phyloP scores from a whole-genome alignment of 2,329 filamentous ascomycete genomes.

The Nannizziopsis arthrosporioides region DNA sequence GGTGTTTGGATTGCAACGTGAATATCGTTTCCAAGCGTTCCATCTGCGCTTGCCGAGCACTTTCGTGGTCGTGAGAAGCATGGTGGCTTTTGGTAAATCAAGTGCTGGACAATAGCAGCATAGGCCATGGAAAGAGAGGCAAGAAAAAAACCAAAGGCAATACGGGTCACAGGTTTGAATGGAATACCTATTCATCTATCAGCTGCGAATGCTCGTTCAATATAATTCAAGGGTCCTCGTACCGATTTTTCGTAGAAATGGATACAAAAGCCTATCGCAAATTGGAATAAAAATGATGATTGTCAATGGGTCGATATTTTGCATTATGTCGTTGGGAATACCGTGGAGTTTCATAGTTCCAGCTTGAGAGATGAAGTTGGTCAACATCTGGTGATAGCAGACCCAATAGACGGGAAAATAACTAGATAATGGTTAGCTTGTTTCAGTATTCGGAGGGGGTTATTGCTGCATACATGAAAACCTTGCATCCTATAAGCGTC shows the following conservation, averaged over 20 bases:
- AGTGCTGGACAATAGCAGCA: constrained; percentile 45
- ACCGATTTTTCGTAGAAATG: constrained; percentile 47
- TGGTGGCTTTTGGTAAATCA: constrained; percentile 43
- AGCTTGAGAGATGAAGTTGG: constrained; percentile 55
- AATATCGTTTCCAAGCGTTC: constrained; percentile 29
- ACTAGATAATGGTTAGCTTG: constrained; percentile 5
- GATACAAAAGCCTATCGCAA: constrained; percentile 57
- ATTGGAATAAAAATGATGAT: constrained; percentile 66
- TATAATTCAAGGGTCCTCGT: not conserved
- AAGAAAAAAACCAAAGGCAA: constrained; percentile 57
- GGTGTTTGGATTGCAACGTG: constrained; percentile 37
- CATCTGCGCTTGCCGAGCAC: constrained; percentile 24
- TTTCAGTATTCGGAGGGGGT: not conserved
- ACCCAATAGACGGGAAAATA: constrained; percentile 56
- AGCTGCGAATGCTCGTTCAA: not conserved
- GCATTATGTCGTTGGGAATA: constrained; percentile 64
- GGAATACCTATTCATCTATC: constrained; percentile 37
- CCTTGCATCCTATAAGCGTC: constrained; percentile 53
- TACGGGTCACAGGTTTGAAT: constrained; percentile 66
- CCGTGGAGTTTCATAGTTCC: constrained; percentile 52
- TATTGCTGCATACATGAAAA: constrained; percentile 46
- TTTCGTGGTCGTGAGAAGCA: constrained; percentile 38
- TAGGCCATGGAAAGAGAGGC: constrained; percentile 52
- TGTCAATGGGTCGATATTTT: constrained; percentile 63
- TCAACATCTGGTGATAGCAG: constrained; percentile 55